Base-by-base conservation (phyloP, 1,284 basidiomycete species). In the Trichosporon sp. region DNA sequence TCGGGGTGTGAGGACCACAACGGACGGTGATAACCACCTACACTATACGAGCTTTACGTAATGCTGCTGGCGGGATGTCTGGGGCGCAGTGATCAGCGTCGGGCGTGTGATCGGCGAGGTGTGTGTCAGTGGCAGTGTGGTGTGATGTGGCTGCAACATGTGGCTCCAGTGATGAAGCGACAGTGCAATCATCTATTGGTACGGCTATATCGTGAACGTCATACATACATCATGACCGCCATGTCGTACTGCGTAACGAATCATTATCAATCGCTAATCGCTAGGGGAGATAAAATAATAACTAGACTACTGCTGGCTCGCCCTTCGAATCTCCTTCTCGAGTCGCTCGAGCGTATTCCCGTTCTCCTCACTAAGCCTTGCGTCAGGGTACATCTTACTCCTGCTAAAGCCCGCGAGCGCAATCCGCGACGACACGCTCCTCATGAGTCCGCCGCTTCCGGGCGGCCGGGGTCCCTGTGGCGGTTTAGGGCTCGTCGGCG, bases 21-120 rank as follows among this genome's bases (percentile, higher is more conserved):
- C 49, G 49, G 14, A 27, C 49, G 27, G 49, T 54, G 49, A 54
- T 54, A 54, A 54, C 49, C 49, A 54, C 49, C 49, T 54, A 54
- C 49, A 54, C 49, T 54, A 54, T 54, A 54, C 49, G 49, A 54
- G 49, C 49, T 8, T 46, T 46, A 46, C 44, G 44, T 46, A 46
- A 46, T 36, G 34, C 32, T 32, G 5, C 32, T 32, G 32, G n/a
- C n/a, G 34, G 34, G n/a, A 13, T 44, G 8, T 3, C 16, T 44
- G 37, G 8, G 37, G 4, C 21, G 10, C 16, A 10, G 46, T 27
- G 23, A 27, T 27, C 46, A 11, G 23, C 10, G 9, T 13, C 13
- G 23, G 25, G 19, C 11, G 25, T 31, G 27, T 54, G 49, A n/a
- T 4, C 40, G 19, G 4, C 19, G 34, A 14, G 9, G 16, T 44